Percentiles rank a stretch among this genome's conserved stretches.
Evolutionary conservation across 2,329 filamentous ascomycete species (phyloP).

Genomic region (Neospermospora avenae): DNA sequence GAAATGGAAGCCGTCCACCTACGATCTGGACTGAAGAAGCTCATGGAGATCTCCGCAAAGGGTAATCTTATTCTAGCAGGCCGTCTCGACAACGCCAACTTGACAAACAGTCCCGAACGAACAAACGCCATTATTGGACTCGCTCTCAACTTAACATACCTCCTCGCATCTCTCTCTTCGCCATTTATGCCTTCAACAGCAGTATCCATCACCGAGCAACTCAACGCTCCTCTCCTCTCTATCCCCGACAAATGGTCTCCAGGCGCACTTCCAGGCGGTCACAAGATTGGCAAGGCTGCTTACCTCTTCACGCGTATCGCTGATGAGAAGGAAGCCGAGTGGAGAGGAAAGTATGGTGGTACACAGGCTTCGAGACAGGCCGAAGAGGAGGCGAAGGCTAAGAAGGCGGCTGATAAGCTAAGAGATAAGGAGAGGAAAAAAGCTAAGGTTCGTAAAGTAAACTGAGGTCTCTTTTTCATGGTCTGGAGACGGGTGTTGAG

Average conservation of each 20-base stretch:
- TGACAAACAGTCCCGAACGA: slow-evolving; percentile 37
- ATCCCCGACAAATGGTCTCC: slow-evolving; percentile 67
- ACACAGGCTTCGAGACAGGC: slow-evolving; percentile 64
- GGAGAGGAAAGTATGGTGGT: slow-evolving; percentile 72
- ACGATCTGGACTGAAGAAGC: slow-evolving; percentile 60
- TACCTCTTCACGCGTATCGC: slow-evolving; percentile 83
- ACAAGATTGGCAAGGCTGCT: slow-evolving; percentile 76
- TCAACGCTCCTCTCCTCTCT: slow-evolving; percentile 53
- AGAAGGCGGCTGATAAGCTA: slow-evolving; percentile 38
- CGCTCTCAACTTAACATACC: slow-evolving; percentile 79
- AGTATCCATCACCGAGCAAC: slow-evolving; percentile 71
- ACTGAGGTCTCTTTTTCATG: neutral
- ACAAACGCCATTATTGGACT: slow-evolving; percentile 57
- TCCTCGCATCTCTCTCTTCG: slow-evolving; percentile 73
- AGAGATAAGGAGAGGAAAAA: slow-evolving; percentile 44
- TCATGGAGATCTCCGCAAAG: slow-evolving; percentile 63
- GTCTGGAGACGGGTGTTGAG: neutral
- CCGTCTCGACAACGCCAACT: slow-evolving; percentile 42
- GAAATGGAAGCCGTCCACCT: slow-evolving; percentile 71
- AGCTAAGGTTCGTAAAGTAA: slow-evolving; percentile 37
- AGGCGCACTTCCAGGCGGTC: slow-evolving; percentile 64
- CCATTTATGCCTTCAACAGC: slow-evolving; percentile 86
- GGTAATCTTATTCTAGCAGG: slow-evolving; percentile 57
- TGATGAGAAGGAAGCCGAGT: slow-evolving; percentile 76
- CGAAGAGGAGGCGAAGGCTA: slow-evolving; percentile 59